Evolutionary conservation across 2,329 filamentous ascomycete genomes (phyloP), one percentile per base, ranked within the genome.

Genomic region (Phaeosphaeria sp.): DNA sequence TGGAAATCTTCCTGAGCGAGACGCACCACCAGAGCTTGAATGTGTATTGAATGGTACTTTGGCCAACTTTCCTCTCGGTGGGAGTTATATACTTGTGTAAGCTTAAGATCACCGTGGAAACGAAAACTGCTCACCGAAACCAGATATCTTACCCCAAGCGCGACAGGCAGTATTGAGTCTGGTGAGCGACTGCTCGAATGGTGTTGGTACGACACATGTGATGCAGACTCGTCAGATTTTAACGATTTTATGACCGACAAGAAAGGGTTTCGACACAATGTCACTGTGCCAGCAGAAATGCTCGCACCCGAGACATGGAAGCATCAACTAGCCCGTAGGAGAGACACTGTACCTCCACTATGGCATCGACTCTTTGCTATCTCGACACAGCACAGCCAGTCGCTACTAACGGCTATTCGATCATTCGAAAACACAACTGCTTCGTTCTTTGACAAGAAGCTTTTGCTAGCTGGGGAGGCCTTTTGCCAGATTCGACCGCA

Each of bases 381-480:
- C 44, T 77, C 77, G 3, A 52, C 49, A 13, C 18, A 27, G 21
- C 24, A 52, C 1, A 52, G 61, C 15, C 59, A 68, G 22, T 78
- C 79, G 0, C 79, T 82, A 46, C 72, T 82, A 1, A 79, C 79
- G 18, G 78, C 76, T 27, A 74, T 82, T 36, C 77, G 69, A n/a
- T 78, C 80, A 49, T 73, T 75, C 2, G 64, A 79, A 4, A 68
- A 69, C 39, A 61, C 65, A 0, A 48, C 63, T 27, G 73, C 76
- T 9, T 66, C 60, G 25, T 80, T 79, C 54, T 71, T 70, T 21
- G 73, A 71, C 33, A 79, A 78, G 0, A 77, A 74, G 25, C 59
- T 82, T 0, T 20, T 82, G n/a, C 61, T 82, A 3, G 78, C 79
- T 1, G 81, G 80, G 1, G 80, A 83, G 60, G 77, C 80, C 0